A percentile compares a stretch with the other conserved stretches of the same genome.
These are phyloP conservation scores for Camellia japonica DNA, from an alignment of 148 eudicot genomes.

Conservation along the genomic window DNA sequence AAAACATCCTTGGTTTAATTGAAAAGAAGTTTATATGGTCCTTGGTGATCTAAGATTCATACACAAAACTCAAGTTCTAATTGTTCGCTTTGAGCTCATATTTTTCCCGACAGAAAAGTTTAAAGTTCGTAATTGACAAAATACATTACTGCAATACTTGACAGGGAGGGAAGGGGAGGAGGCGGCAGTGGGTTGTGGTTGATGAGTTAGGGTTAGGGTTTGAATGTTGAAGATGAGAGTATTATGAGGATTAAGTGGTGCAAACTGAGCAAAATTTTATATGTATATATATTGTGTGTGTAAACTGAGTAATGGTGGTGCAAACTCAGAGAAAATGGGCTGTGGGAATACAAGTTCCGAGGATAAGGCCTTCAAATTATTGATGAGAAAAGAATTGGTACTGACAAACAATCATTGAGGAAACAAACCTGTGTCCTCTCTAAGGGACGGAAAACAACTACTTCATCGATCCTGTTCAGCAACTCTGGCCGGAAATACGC, in stretches of 20 bases:
- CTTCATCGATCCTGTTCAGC: conserved; percentile 59
- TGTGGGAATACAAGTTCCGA: too few species aligned
- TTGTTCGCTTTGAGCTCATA: neutral
- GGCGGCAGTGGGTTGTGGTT: too few species aligned
- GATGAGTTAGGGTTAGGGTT: too few species aligned
- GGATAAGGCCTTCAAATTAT: neutral
- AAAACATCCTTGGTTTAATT: neutral
- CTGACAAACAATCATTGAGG: neutral
- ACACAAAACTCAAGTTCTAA: neutral
- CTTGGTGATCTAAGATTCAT: neutral
- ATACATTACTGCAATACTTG: neutral
- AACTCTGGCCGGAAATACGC: conserved; percentile 58
- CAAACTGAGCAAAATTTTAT: too few species aligned
- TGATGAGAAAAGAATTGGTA: neutral
- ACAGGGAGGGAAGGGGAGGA: neutral
- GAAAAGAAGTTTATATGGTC: neutral
- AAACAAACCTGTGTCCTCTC: conserved; percentile 55
- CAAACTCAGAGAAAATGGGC: too few species aligned
- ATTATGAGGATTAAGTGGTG: too few species aligned
- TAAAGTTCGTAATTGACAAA: neutral
- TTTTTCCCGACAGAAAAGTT: neutral
- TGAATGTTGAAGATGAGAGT: too few species aligned
- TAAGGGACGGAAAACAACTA: conserved; percentile 55
- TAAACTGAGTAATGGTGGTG: too few species aligned
- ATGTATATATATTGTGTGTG: too few species aligned